These are phyloP conservation scores for Stagonosporopsis rhizophila DNA, from an alignment of 2,329 filamentous ascomycete species.

Conservation along the genomic window DNA sequence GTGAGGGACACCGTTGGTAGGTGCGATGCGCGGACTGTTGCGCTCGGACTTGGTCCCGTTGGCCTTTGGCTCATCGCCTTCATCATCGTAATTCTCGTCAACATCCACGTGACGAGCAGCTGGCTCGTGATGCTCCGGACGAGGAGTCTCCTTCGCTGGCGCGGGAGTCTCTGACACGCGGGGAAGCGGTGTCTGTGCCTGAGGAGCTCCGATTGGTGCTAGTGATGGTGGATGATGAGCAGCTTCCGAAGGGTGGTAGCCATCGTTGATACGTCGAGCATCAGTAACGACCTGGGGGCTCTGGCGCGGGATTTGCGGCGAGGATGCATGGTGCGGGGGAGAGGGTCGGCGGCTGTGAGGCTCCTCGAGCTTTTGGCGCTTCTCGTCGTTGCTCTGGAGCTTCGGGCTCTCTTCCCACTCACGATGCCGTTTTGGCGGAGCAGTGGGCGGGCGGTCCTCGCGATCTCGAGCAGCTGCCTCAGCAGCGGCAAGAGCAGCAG, in stretches of 20 bases:
- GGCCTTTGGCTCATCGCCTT: conserved; percentile 80
- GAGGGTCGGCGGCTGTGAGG: conserved; percentile 73
- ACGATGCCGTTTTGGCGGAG: conserved; percentile 77
- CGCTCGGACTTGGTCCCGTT: conserved; percentile 53
- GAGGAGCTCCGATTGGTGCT: conserved; percentile 54
- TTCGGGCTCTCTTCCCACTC: conserved; percentile 97
- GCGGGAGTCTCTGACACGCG: conserved; percentile 55
- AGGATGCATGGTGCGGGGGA: conserved; percentile 55
- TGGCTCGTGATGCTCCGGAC: conserved; percentile 69
- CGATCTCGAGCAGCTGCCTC: conserved; percentile 70
- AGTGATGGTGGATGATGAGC: conserved; percentile 80
- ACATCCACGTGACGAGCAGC: conserved; percentile 95
- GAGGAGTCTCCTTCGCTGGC: conserved; percentile 28
- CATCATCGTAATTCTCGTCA: conserved; percentile 97
- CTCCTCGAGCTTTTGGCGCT: conserved; percentile 84
- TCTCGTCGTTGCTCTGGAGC: conserved; percentile 81
- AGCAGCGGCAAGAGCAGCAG: conserved; percentile 70
- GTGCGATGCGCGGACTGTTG: conserved; percentile 51
- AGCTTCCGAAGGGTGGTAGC: conserved; percentile 90
- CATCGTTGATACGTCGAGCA: conserved; percentile 72
- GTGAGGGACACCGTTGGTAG: conserved; percentile 45
- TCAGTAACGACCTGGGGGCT: conserved; percentile 71
- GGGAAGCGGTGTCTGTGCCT: conserved; percentile 55
- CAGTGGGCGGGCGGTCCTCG: conserved; percentile 80
- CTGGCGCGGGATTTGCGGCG: conserved; percentile 72